A percentile compares a stretch with the other conserved stretches of the same genome.
Conservation (phyloP, 257 asterid species). For the Nicotiana otophora region DNA sequence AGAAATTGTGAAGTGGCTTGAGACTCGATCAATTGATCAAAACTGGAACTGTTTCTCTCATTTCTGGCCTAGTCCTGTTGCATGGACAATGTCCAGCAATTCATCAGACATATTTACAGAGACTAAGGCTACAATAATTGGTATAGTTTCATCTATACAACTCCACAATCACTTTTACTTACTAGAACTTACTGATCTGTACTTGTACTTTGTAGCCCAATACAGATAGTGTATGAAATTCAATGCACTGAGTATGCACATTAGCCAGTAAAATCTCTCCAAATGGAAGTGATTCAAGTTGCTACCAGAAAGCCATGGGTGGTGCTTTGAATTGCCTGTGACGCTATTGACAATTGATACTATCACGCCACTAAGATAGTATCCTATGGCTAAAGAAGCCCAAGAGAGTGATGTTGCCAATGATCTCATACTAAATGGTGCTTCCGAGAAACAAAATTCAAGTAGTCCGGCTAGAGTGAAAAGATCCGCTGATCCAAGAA, state of each 20-base stretch:
- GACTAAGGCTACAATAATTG: not conserved
- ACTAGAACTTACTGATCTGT: constrained; percentile 30
- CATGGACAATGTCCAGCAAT: constrained; percentile 20
- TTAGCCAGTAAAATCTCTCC: constrained; percentile 84
- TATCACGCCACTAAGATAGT: constrained; percentile 64
- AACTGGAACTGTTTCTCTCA: not conserved
- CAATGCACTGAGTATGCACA: constrained; percentile 68
- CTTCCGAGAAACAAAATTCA: constrained; percentile 94
- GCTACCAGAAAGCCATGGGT: constrained; percentile 62
- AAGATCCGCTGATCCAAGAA: constrained; percentile 87
- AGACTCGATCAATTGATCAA: not conserved
- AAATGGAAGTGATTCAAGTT: constrained; percentile 59
- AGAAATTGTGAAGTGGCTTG: not conserved
- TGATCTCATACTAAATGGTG: constrained; percentile 77
- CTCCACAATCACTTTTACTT: not conserved
- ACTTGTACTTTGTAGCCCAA: constrained; percentile 70
- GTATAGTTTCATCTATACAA: not conserved
- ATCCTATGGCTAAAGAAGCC: constrained; percentile 87
- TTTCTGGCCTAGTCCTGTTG: not conserved
- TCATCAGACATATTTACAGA: constrained; percentile 36
- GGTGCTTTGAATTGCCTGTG: constrained; percentile 41
- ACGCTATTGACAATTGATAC: constrained; percentile 66
- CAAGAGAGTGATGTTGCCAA: constrained; percentile 79
- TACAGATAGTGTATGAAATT: constrained; percentile 75
- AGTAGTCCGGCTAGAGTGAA: constrained; percentile 79